Conservation (phyloP, 257 asterid genomes). For the Anisodus acutangulus region DNA sequence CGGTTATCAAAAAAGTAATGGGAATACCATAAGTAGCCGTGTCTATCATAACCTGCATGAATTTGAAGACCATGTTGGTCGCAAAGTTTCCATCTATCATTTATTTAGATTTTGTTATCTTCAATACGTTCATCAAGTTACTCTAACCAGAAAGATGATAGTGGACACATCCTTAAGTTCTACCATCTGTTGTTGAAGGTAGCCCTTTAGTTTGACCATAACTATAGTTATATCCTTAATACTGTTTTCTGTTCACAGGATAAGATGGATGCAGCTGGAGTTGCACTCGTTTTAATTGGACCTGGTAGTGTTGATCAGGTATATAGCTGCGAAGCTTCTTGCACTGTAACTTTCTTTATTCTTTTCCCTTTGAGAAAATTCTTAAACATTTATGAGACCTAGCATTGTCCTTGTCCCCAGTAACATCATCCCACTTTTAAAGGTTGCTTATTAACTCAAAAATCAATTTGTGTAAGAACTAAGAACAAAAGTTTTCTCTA, state of each 20-base stretch:
- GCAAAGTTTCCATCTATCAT: neutral
- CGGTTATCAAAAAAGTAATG: neutral
- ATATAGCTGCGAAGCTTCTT: slow-evolving; percentile 27
- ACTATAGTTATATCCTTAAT: neutral
- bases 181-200: neutral
- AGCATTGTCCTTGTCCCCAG: neutral
- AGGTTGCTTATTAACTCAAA: neutral
- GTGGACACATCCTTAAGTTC: neutral
- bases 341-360: neutral
- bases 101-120: neutral
- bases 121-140: neutral
- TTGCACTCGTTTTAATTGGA: slow-evolving; percentile 86
- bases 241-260: slow-evolving; percentile 58
- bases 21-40: slow-evolving; percentile 7
- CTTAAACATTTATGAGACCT: neutral
- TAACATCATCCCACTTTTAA: neutral
- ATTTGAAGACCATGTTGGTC: neutral
- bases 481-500: neutral
- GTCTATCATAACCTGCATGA: neutral
- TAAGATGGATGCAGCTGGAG: slow-evolving; percentile 93
- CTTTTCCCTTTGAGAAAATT: neutral
- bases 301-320: slow-evolving; percentile 98
- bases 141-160: neutral
- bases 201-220: neutral
- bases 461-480: neutral